Evolutionary conservation across 2,329 filamentous ascomycete genomes (phyloP), one percentile per base, ranked within the genome.

Genomic region (Penicillium vulpinum): DNA sequence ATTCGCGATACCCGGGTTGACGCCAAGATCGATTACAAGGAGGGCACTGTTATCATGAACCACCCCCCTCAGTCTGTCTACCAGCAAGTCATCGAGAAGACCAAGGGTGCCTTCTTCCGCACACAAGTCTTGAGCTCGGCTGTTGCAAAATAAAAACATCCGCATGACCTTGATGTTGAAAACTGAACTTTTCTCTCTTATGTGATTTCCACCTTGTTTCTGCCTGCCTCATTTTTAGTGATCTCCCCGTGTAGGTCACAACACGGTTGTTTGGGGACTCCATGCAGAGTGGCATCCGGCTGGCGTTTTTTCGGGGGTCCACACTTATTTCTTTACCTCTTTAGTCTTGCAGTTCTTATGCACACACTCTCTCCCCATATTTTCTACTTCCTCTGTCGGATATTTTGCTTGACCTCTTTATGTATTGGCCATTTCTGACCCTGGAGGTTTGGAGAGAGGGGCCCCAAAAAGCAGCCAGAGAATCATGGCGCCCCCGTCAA

Each of bases 41-140:
- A 96, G 79, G 94, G 94, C 73, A 97, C 94, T 53, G 94, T 99
- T 51, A 87, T 97, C 68, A 99, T 99, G 93, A 97, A 99, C 83
- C 94, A 99, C 80, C 94, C 93, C 50, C 93, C 94, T 61, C 94
- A 95, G 81, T 96, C 92, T 63, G 93, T 99, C 66, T 97, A 99
- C 80, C 93, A 97, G 81, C 93, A 99, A 79, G 94, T 99, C 71
- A 99, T 99, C 72, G 94, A 99, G 85, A 87, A 92, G 80, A 99
- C 94, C 58, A 97, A 97, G 86, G 94, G 94, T 63, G 92, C 91
- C 56, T 97, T 97, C 85, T 99, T 99, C 86, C 83, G 94, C 73
- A 99, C 94, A 63, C 94, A 97, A 76, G 94, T 99, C 50, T 83
- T 99, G 67, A 96, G 78, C 68, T 74, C 79, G 58, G 79, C 79